Evolutionary conservation across 2,329 filamentous ascomycete genomes (phyloP).

Genomic region (Huntiella bhutanensis): DNA sequence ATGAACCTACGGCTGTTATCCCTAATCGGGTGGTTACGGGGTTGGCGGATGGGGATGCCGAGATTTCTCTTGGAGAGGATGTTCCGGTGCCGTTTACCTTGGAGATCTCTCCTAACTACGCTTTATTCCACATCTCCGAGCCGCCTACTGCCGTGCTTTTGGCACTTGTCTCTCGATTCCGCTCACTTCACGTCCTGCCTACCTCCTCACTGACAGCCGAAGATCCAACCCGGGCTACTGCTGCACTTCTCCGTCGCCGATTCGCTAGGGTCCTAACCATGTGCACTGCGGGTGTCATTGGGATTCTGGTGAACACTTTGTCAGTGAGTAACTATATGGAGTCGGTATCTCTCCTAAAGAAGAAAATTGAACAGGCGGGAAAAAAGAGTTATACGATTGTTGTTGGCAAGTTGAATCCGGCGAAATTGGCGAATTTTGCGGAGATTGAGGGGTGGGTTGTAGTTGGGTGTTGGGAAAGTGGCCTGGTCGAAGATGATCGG

Average conservation of each 20-base stretch:
- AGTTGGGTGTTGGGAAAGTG: constrained; percentile 95
- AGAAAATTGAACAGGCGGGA: constrained; percentile 55
- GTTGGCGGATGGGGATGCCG: too few relatives aligned
- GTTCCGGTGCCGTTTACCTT: constrained; percentile 15
- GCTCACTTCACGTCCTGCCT: constrained; percentile 59
- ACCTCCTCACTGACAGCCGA: constrained; percentile 30
- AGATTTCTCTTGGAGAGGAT: neutral
- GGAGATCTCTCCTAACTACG: constrained; percentile 41
- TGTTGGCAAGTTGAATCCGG: constrained; percentile 87
- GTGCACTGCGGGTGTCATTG: constrained; percentile 65
- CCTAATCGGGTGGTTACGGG: constrained; percentile 45
- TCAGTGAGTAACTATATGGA: constrained; percentile 78
- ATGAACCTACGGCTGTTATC: constrained; percentile 60
- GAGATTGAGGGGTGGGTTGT: constrained; percentile 96
- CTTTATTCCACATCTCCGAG: constrained; percentile 69
- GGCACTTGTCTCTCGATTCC: constrained; percentile 66
- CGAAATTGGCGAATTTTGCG: constrained; percentile 89
- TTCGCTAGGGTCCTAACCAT: constrained; percentile 75
- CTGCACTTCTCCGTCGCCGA: constrained; percentile 52
- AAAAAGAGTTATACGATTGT: constrained; percentile 96
- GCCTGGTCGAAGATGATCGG: constrained; percentile 61
- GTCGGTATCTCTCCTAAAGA: constrained; percentile 55
- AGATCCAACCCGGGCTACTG: constrained; percentile 25
- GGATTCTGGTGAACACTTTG: constrained; percentile 89
- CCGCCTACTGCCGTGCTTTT: constrained; percentile 70